phyloP scores from a whole-genome alignment of 352 stramenopile genomes.

The Peronospora farinosa region DNA sequence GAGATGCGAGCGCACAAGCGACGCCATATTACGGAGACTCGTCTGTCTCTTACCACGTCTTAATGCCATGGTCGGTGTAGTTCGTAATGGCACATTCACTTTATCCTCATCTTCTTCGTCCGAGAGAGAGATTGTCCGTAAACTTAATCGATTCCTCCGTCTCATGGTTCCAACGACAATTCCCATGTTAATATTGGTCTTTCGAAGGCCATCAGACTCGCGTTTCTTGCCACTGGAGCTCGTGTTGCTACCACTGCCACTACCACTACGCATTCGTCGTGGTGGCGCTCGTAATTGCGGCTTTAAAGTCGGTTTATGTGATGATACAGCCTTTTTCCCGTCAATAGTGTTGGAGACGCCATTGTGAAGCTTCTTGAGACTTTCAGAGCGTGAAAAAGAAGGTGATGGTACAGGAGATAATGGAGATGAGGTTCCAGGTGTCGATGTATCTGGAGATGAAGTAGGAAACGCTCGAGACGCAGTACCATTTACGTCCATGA shows the following conservation, averaged over 20 bases:
- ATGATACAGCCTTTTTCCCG: constrained; percentile 5
- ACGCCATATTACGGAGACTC: constrained; percentile 61
- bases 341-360: constrained; percentile 2
- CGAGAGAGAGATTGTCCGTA: constrained; percentile 26
- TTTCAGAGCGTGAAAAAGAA: not conserved
- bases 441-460: not conserved
- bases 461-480: not conserved
- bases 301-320: constrained; percentile 18
- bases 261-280: constrained; percentile 45
- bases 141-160: constrained; percentile 28
- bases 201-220: constrained; percentile 20
- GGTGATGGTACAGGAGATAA: not conserved
- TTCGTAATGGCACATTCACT: constrained; percentile 9
- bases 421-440: not conserved
- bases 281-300: constrained; percentile 24
- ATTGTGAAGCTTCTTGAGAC: constrained; percentile 9
- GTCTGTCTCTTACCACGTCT: constrained; percentile 36
- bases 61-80: constrained; percentile 1
- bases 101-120: constrained; percentile 30
- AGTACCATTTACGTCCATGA: not conserved
- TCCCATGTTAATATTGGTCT: constrained; percentile 29
- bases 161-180: constrained; percentile 38
- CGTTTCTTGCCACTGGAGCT: constrained; percentile 11
- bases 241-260: constrained; percentile 42
- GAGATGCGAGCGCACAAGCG: constrained; percentile 55